phyloP scores from a whole-genome alignment of 2,329 filamentous ascomycete species.

The Xylariaceae sp. region DNA sequence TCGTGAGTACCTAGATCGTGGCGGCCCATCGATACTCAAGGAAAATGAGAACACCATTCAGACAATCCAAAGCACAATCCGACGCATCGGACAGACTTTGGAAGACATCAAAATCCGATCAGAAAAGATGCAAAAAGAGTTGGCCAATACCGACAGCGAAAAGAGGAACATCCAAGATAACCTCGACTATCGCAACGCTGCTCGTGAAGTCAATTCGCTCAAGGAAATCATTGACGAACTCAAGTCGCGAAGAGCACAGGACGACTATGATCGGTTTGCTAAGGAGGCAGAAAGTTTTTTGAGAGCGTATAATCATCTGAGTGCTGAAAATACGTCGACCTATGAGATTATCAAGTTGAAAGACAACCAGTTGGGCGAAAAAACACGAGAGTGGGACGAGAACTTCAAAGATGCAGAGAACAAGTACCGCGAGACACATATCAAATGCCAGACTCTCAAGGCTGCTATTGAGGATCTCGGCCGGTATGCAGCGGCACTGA shows the following conservation, averaged over 20 bases:
- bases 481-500: slow-evolving; percentile 78
- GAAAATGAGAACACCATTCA: slow-evolving; percentile 68
- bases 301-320: slow-evolving; percentile 63
- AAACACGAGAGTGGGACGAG: slow-evolving; percentile 77
- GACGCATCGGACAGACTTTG: slow-evolving; percentile 65
- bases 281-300: slow-evolving; percentile 67
- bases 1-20: slow-evolving; percentile 71
- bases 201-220: slow-evolving; percentile 65
- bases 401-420: slow-evolving; percentile 81
- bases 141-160: slow-evolving; percentile 75
- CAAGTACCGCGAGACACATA: slow-evolving; percentile 83
- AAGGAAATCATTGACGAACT: slow-evolving; percentile 69
- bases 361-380: slow-evolving; percentile 71
- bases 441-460: slow-evolving; percentile 87
- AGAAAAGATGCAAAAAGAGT: slow-evolving; percentile 74
- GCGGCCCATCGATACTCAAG: slow-evolving; percentile 69
- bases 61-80: slow-evolving; percentile 63
- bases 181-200: slow-evolving; percentile 75
- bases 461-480: slow-evolving; percentile 88
- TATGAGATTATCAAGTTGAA: slow-evolving; percentile 80
- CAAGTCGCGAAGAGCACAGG: slow-evolving; percentile 74
- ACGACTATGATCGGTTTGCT: slow-evolving; percentile 74
- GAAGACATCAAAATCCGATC: slow-evolving; percentile 64
- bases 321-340: slow-evolving; percentile 70
- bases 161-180: slow-evolving; percentile 90